Conservation (phyloP, 441 rosid species). For the Brassica hybrid region DNA sequence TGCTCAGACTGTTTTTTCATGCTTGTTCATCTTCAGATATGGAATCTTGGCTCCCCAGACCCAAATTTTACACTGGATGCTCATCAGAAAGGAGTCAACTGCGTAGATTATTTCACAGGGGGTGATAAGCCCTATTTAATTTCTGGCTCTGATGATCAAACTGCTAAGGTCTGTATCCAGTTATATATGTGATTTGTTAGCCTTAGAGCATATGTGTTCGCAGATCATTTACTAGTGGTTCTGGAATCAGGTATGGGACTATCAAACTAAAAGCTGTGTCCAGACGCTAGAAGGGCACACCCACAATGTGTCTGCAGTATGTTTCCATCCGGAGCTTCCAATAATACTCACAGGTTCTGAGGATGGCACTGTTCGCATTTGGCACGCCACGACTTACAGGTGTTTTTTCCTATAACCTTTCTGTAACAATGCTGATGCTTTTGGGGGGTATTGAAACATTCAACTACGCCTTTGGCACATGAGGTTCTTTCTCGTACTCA, state of each 20-base stretch:
- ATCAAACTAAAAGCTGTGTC: constrained; percentile 65
- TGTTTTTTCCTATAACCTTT: constrained; percentile 32
- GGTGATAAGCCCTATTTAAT: constrained; percentile 92
- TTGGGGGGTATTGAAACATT: constrained; percentile 4
- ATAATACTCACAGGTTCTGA: constrained; percentile 80
- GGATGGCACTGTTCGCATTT: constrained; percentile 76
- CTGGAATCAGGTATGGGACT: constrained; percentile 69
- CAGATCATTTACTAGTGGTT: constrained; percentile 30
- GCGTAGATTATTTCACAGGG: constrained; percentile 89
- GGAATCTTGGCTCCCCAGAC: constrained; percentile 96
- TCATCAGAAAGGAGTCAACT: constrained; percentile 94
- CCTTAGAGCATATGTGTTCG: constrained; percentile 13
- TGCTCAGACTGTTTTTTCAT: constrained; percentile 14
- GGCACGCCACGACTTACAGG: constrained; percentile 76
- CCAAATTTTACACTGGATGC: constrained; percentile 95
- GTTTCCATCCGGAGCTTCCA: constrained; percentile 79
- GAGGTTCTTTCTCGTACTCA: constrained; percentile 11
- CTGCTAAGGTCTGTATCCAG: constrained; percentile 79
- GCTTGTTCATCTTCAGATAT: constrained; percentile 58
- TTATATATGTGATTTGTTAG: constrained; percentile 26
- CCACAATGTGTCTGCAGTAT: constrained; percentile 72
- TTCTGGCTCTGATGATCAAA: constrained; percentile 94
- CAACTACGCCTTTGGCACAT: neutral
- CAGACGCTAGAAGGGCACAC: constrained; percentile 79
- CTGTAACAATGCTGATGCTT: constrained; percentile 10